Base-by-base conservation (phyloP, 768 basidiomycete genomes). In the Tricholoma matsutake region DNA sequence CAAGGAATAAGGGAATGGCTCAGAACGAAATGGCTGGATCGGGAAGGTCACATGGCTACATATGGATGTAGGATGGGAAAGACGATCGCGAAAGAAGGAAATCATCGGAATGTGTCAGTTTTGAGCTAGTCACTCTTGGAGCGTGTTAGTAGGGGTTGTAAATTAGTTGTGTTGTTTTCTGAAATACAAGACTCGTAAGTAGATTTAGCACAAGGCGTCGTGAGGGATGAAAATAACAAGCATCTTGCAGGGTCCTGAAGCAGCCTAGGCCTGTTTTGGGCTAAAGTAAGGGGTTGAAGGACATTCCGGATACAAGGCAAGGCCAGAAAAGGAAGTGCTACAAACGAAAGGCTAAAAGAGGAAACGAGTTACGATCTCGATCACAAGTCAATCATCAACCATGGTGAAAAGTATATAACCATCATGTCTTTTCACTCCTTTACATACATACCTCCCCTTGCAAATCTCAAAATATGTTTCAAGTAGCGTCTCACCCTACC, bases 401-500 rank as follows among this genome's bases (percentile, higher is more conserved):
- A 9, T 47, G 52, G 45, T 45, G 32, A 60, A 63, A 66, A 64
- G 61, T 73, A 71, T 75, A 71, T 72, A 70, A 69, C 64, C 59
- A 49, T 62, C 54, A 57, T 52, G 34, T 56, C 53, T 39, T 25
- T 16, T 39, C 14, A 57, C 51, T 57, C 61, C 13, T 35, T 31
- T 43, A 58, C 45, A 35, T 49, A 54, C 55, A 37, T 37, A 13
- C 41, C 56, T 37, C 35, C 35, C 10, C 4, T 10, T 2, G 16
- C n/a, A n/a, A 2, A 18, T 18, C 18, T 52, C 37, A 63, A 58
- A 56, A 81, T 81, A 81, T 82, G 81, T 77, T 82, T 76, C 80
- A 81, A 71, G 78, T 83, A 67, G 76, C 80, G 4, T 70, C 79
- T 31, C 79, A 81, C 56, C 75, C 77, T 31, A 62, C 77, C 37